Evolutionary conservation across 805 yeast species (phyloP).

Genomic region (Ogataea methylovora): DNA sequence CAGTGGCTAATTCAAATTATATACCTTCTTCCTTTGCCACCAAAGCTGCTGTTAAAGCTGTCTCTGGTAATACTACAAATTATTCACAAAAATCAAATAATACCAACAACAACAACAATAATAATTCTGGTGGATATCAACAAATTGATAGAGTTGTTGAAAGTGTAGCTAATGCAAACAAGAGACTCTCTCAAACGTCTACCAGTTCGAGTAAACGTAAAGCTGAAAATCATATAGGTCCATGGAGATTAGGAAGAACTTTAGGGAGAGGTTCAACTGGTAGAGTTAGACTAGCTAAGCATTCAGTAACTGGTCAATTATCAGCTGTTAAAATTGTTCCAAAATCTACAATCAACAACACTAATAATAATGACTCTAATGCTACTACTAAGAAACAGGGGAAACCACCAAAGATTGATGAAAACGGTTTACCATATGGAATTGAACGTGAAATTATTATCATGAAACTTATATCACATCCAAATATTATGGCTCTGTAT

Average conservation of each 20-base stretch:
- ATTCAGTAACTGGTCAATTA: slow-evolving; percentile 58
- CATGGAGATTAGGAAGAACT: slow-evolving; percentile 76
- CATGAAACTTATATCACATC: slow-evolving; percentile 91
- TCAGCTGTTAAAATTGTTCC: slow-evolving; percentile 84
- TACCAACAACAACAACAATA: background rate
- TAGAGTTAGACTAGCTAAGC: slow-evolving; percentile 68
- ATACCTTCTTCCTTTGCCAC: slow-evolving; percentile 16
- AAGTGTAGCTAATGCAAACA: slow-evolving; percentile 28
- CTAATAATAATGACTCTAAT: slow-evolving; percentile 11
- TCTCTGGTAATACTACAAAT: background rate
- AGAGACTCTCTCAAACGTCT: slow-evolving; percentile 34
- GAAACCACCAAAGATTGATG: slow-evolving; percentile 16
- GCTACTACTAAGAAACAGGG: slow-evolving; percentile 17
- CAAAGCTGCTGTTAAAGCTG: slow-evolving; percentile 17
- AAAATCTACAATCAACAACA: slow-evolving; percentile 37
- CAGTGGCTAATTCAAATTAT: too few species aligned
- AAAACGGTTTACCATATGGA: slow-evolving; percentile 78
- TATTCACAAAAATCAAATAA: background rate
- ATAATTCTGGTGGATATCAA: background rate
- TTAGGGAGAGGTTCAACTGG: slow-evolving; percentile 82
- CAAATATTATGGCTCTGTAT: slow-evolving; percentile 85
- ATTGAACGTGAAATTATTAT: slow-evolving; percentile 96
- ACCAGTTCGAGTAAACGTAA: slow-evolving; percentile 26
- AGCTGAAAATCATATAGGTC: slow-evolving; percentile 50
- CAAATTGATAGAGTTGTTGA: slow-evolving; percentile 39